Evolutionary conservation across 2,329 filamentous ascomycete genomes (phyloP), one percentile per base, ranked within the genome.

Genomic region (Xylaria sp.): DNA sequence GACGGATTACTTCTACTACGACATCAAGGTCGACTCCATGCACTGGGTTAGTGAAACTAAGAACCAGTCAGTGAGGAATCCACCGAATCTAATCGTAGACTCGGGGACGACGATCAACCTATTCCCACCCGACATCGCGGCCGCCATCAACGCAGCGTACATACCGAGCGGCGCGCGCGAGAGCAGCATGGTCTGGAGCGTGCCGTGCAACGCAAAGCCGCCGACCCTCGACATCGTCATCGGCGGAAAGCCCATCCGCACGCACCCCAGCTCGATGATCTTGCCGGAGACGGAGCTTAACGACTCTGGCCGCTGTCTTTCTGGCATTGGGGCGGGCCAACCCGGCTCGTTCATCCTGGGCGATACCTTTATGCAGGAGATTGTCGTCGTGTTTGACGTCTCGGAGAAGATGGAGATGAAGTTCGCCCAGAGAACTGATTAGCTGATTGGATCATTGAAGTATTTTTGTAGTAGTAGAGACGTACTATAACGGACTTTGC

Each of bases 311-410:
- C 64, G 69, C 36, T 79, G 77, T 46, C 55, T 74, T 7, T 76
- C 76, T 1, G 77, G 76, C 6, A 74, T 76, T 48, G 73, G 66
- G 4, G 68, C 70, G 3, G 69, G 70, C 0, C 68, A 68, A 59
- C 32, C 56, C 15, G 67, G 65, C 8, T 65, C 68, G 1, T 75
- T 69, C 59, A 74, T 77, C 36, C 71, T 75, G 1, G 73, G 74
- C 8, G 70, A 74, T 34, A 71, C 71, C 0, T 77, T 77, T 53
- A 64, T 76, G 70, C 70, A 77, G 67, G 72, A 75, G 64, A 70
- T 74, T 32, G 63, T 75, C 15, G 70, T 70, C 8, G 73, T 76
- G 7, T 79, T 79, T 63, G 77, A 80, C 48, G 61, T 77, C 9
- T 70, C 67, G 23, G 72, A 75, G 46, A 76, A 73, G 67, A 43